Percentiles rank a stretch among this genome's conserved stretches.
Evolutionary conservation across 345 rosid species (phyloP).

Genomic region (Conringia planisiliqua): DNA sequence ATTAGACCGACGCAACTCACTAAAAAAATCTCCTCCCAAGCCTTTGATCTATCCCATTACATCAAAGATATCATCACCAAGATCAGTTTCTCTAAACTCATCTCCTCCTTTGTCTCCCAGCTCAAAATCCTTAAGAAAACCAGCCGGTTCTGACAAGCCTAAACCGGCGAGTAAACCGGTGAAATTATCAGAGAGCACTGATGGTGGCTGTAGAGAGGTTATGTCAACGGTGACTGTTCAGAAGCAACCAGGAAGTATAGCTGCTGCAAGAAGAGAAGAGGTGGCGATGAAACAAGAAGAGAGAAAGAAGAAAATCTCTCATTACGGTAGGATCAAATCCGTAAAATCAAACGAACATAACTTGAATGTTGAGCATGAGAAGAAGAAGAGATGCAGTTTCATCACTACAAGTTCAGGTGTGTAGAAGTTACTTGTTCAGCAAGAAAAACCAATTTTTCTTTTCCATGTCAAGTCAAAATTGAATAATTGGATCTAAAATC

Average conservation of each 20-base stretch:
- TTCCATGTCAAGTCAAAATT: neutral
- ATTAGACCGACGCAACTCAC: conserved; percentile 42
- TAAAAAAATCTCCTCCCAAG: conserved; percentile 41
- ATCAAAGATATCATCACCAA: conserved; percentile 22
- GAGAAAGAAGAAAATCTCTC: conserved; percentile 54
- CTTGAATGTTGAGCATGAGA: conserved; percentile 31
- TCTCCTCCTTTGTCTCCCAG: conserved; percentile 66
- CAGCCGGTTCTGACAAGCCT: conserved; percentile 26
- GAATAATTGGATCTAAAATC: neutral
- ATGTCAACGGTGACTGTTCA: conserved; percentile 26
- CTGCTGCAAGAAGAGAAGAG: conserved; percentile 68
- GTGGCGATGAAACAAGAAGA: conserved; percentile 60
- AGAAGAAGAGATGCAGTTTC: conserved; percentile 64
- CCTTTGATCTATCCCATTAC: conserved; percentile 26
- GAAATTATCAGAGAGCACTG: conserved; percentile 18
- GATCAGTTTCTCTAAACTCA: conserved; percentile 26
- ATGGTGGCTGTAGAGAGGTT: conserved; percentile 19
- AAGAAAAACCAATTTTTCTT: conserved; percentile 1
- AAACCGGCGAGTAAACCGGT: conserved; percentile 22
- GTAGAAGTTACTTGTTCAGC: conserved; percentile 12
- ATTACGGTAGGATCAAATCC: conserved; percentile 65
- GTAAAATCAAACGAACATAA: conserved; percentile 30
- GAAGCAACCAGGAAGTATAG: conserved; percentile 62
- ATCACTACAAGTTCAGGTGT: conserved; percentile 66
- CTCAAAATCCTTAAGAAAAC: conserved; percentile 38